Conservation (phyloP, 176 grass and related monocot genomes). For the Cocos nucifera region DNA sequence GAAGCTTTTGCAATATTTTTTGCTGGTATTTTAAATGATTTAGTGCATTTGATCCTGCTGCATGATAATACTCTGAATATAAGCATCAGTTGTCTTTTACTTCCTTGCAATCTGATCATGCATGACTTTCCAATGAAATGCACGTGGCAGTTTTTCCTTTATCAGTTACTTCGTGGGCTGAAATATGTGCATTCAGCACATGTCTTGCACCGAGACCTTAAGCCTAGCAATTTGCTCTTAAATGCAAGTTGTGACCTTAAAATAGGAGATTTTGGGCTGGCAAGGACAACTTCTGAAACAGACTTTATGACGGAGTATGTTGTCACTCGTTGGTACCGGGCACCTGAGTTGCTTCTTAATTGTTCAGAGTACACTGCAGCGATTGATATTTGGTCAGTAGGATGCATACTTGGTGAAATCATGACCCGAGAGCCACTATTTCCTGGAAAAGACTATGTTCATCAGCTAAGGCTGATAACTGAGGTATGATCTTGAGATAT, state of each 20-base stretch:
- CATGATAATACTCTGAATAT: too few relatives aligned
- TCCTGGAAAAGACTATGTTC: slow-evolving; percentile 94
- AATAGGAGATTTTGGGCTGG: slow-evolving; percentile 89
- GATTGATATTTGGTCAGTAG: slow-evolving; percentile 95
- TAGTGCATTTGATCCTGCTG: too few relatives aligned
- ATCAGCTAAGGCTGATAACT: slow-evolving; percentile 87
- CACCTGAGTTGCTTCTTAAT: slow-evolving; percentile 88
- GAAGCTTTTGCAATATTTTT: too few relatives aligned
- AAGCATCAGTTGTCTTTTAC: too few relatives aligned
- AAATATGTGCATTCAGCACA: slow-evolving; percentile 95
- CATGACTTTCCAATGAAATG: too few relatives aligned
- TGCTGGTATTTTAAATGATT: too few relatives aligned
- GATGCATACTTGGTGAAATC: slow-evolving; percentile 94
- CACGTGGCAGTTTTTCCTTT: slow-evolving; percentile 68
- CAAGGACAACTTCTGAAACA: slow-evolving; percentile 89
- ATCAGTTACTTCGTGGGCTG: slow-evolving; percentile 82
- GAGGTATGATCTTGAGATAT: slow-evolving; percentile 40
- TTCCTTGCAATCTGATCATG: too few relatives aligned
- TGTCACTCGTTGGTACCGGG: slow-evolving; percentile 89
- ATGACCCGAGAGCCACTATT: slow-evolving; percentile 78
- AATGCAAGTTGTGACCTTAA: slow-evolving; percentile 94
- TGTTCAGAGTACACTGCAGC: slow-evolving; percentile 97
- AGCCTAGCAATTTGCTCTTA: slow-evolving; percentile 79
- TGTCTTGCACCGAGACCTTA: slow-evolving; percentile 91
- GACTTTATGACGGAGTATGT: slow-evolving; percentile 99